Conservation (phyloP, 2,329 filamentous ascomycete genomes). For the Plectosphaerella cucumerina region DNA sequence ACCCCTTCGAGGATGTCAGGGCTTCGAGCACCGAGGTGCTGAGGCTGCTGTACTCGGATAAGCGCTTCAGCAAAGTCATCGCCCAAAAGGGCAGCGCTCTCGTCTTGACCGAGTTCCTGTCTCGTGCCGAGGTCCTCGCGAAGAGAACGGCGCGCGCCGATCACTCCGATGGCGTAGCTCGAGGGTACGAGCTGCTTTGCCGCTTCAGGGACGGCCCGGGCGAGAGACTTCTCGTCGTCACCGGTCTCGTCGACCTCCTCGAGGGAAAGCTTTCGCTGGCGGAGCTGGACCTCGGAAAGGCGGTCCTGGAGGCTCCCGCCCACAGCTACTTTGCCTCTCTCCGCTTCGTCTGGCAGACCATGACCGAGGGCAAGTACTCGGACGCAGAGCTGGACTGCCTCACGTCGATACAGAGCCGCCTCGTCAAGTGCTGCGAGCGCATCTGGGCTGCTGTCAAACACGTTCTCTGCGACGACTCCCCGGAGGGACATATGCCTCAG, state of each 20-base stretch:
- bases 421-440: constrained; percentile 57
- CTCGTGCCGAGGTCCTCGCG: constrained; percentile 53
- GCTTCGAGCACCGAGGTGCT: constrained; percentile 50
- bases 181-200: constrained; percentile 68
- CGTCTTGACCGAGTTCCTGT: constrained; percentile 43
- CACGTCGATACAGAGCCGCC: constrained; percentile 43
- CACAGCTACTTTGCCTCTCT: constrained; percentile 68
- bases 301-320: constrained; percentile 62
- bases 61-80: constrained; percentile 22
- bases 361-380: constrained; percentile 35
- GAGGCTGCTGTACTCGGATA: constrained; percentile 39
- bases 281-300: constrained; percentile 59
- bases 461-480: constrained; percentile 88
- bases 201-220: constrained; percentile 43
- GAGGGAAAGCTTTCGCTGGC: constrained; percentile 62
- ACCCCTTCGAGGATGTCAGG: constrained; percentile 91
- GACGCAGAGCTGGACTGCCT: constrained; percentile 30
- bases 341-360: constrained; percentile 52
- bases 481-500: constrained; percentile 79
- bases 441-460: constrained; percentile 75
- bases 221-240: constrained; percentile 46
- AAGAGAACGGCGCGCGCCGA: constrained; percentile 77
- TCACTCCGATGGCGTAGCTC: constrained; percentile 86
- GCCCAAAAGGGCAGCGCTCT: constrained; percentile 3
- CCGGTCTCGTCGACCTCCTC: constrained; percentile 54